Percentiles rank a stretch among this genome's conserved stretches.
These are phyloP conservation scores for Phoma herbarum DNA, from an alignment of 2,329 filamentous ascomycete genomes.

Conservation along the genomic window DNA sequence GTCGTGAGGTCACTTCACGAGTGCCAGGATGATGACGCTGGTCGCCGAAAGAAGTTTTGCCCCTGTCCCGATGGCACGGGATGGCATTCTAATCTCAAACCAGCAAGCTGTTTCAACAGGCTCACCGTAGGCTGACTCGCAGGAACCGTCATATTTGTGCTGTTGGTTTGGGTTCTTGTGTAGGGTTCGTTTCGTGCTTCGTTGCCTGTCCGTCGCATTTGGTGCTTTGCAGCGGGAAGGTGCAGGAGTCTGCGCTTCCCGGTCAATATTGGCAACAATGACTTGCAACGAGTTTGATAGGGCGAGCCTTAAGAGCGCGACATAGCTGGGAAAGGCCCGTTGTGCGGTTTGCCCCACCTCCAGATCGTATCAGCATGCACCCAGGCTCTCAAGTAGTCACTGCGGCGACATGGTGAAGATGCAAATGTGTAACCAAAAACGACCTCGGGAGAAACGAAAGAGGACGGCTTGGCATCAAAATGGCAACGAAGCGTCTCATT, in stretches of 20 bases:
- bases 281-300: not conserved
- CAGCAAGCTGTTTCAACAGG: conserved; percentile 23
- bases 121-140: conserved; percentile 22
- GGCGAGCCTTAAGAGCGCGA: not conserved
- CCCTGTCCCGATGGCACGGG: conserved; percentile 26
- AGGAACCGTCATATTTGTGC: conserved; percentile 3
- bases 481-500: not conserved
- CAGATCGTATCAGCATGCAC: not conserved
- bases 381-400: not conserved
- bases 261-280: not conserved
- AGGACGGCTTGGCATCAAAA: conserved; percentile 1
- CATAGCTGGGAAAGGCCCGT: not conserved
- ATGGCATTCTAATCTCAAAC: conserved; percentile 24
- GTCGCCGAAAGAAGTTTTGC: conserved; percentile 26
- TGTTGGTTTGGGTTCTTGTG: not conserved
- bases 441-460: not conserved
- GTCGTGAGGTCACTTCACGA: conserved; percentile 33
- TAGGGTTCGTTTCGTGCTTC: conserved; percentile 1
- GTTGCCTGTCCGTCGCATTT: not conserved
- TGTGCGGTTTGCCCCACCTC: not conserved
- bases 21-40: conserved; percentile 27
- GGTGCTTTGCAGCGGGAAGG: not conserved
- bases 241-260: not conserved
- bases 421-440: not conserved
- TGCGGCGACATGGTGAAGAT: conserved; percentile 2